These are phyloP conservation scores for Colletotrichum zoysiae DNA, from an alignment of 2,329 filamentous ascomycete genomes.

Conservation along the genomic window DNA sequence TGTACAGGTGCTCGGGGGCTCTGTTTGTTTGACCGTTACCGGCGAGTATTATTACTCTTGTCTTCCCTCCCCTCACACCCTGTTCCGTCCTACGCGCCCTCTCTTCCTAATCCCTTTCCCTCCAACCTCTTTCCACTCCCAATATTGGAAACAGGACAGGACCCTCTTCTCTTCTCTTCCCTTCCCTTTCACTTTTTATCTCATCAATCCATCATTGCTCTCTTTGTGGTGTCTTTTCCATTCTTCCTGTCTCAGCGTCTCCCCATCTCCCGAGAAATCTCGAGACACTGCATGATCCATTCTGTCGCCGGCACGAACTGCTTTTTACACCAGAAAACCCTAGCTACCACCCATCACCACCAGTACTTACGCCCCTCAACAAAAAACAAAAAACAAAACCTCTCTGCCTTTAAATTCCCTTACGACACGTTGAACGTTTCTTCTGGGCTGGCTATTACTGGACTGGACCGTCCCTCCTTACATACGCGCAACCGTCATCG, in stretches of 20 bases:
- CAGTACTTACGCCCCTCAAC: not conserved
- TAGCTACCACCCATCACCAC: not conserved
- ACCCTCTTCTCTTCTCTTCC: slow-evolving; percentile 11
- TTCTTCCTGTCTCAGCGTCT: slow-evolving; percentile 19
- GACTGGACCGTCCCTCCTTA: slow-evolving; percentile 22
- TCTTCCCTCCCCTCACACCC: slow-evolving; percentile 31
- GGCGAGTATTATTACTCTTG: slow-evolving; percentile 21
- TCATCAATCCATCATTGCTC: slow-evolving; percentile 12
- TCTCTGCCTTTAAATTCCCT: not conserved
- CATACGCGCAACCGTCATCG: slow-evolving; percentile 27
- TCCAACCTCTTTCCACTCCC: slow-evolving; percentile 29
- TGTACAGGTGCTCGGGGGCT: not conserved
- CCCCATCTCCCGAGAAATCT: slow-evolving; percentile 1
- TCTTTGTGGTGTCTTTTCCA: slow-evolving; percentile 35
- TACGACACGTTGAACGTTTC: slow-evolving; percentile 41
- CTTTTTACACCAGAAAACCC: slow-evolving; percentile 4
- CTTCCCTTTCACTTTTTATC: slow-evolving; percentile 17
- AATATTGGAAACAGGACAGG: slow-evolving; percentile 26
- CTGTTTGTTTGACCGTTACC: slow-evolving; percentile 10
- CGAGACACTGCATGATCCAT: slow-evolving; percentile 12
- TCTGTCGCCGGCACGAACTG: slow-evolving; percentile 38
- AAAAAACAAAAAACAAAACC: not conserved
- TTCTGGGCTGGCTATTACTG: slow-evolving; percentile 31
- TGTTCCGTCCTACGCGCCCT: not conserved
- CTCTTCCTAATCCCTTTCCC: slow-evolving; percentile 16